Conservation (phyloP, 495 filamentous ascomycete species). For the Chaetomium cochliodes region DNA sequence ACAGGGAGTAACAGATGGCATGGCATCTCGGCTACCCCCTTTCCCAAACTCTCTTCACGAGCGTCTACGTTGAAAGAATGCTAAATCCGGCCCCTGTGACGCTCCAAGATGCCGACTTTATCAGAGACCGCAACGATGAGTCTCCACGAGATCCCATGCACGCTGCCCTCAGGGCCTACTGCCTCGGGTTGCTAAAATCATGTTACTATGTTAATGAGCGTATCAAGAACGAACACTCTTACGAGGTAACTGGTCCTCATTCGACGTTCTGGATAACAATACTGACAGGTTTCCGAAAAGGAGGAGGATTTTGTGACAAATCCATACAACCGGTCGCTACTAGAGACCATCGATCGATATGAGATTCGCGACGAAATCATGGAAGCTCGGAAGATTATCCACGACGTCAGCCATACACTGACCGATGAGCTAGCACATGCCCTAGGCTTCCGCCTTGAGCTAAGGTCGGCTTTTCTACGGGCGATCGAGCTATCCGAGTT, state of each 20-base stretch:
- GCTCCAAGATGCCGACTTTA: slow-evolving; percentile 70
- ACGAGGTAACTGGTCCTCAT: slow-evolving; percentile 62
- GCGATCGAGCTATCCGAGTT: slow-evolving; percentile 48
- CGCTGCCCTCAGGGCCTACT: slow-evolving; percentile 78
- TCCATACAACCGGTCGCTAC: slow-evolving; percentile 75
- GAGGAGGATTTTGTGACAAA: slow-evolving; percentile 96
- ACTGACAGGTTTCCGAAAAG: slow-evolving; percentile 46
- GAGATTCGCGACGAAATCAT: slow-evolving; percentile 61
- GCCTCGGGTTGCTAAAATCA: slow-evolving; percentile 76
- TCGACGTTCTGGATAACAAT: neutral
- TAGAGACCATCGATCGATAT: slow-evolving; percentile 59
- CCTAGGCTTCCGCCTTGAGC: slow-evolving; percentile 59
- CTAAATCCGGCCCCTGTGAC: slow-evolving; percentile 66
- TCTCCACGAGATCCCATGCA: slow-evolving; percentile 52
- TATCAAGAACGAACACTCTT: slow-evolving; percentile 76
- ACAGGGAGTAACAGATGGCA: slow-evolving; percentile 65
- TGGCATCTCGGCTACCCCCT: slow-evolving; percentile 96
- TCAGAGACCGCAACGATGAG: slow-evolving; percentile 32
- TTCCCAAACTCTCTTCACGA: slow-evolving; percentile 93
- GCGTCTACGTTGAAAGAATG: slow-evolving; percentile 83
- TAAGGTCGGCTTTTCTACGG: slow-evolving; percentile 62
- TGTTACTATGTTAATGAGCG: slow-evolving; percentile 75
- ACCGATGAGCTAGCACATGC: slow-evolving; percentile 56
- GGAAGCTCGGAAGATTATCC: slow-evolving; percentile 57
- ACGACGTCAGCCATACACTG: slow-evolving; percentile 45